A percentile compares a stretch with the other conserved stretches of the same genome.
Conservation (phyloP, 2,329 filamentous ascomycete genomes). For the Reticulascus tulasneorum region DNA sequence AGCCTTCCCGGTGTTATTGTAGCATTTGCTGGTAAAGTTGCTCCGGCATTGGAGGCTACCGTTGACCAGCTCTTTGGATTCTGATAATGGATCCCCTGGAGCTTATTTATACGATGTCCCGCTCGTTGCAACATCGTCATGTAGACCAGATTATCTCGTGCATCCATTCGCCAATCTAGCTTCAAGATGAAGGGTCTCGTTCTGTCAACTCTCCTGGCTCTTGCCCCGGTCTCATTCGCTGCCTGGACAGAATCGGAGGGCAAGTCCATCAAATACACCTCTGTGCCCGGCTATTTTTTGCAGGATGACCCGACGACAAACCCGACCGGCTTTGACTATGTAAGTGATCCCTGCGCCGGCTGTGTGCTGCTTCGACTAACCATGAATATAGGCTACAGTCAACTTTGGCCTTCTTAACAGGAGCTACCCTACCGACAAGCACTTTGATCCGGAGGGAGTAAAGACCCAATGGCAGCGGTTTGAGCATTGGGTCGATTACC, state of each 20-base stretch:
- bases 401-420: conserved; percentile 66
- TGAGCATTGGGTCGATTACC: conserved; percentile 47
- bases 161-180: background rate
- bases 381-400: conserved; percentile 40
- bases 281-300: conserved; percentile 58
- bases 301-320: conserved; percentile 58
- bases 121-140: conserved; percentile 7
- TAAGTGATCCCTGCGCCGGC: conserved; percentile 27
- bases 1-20: conserved; percentile 3
- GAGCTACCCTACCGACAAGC: conserved; percentile 53
- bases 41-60: conserved; percentile 12
- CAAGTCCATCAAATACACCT: conserved; percentile 53
- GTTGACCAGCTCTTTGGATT: no score
- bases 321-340: conserved; percentile 59
- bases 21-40: conserved; percentile 10
- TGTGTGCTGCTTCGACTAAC: background rate
- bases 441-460: conserved; percentile 30
- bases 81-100: no score
- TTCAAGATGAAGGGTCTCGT: conserved; percentile 27
- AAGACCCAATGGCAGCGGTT: conserved; percentile 65
- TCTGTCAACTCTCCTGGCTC: conserved; percentile 23
- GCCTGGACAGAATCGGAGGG: conserved; percentile 26
- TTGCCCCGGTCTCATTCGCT: conserved; percentile 23
- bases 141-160: background rate
- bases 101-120: conserved; percentile 9